Conservation (phyloP, 1,284 basidiomycete species). For the Pascua guehoae region DNA sequence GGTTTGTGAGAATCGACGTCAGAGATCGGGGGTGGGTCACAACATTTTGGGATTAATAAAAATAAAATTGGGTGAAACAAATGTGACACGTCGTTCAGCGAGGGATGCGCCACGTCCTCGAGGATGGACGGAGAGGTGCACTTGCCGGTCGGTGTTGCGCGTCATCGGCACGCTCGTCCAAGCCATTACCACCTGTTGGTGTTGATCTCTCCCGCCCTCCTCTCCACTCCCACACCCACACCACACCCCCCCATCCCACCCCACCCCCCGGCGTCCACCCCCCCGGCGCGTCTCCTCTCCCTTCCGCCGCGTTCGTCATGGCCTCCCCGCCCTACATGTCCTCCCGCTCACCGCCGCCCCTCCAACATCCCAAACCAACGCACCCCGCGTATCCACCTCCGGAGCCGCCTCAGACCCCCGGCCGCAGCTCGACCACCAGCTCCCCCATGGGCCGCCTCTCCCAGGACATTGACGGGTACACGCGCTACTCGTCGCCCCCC, state of each 20-base stretch:
- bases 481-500: conserved; percentile 48
- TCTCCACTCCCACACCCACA: neutral
- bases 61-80: neutral
- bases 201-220: neutral
- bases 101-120: neutral
- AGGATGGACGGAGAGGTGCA: neutral
- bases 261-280: neutral
- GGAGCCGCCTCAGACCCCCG: conserved; percentile 76
- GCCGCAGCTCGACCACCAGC: conserved; percentile 38
- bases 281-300: neutral
- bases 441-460: conserved; percentile 52
- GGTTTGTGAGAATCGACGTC: too few species aligned
- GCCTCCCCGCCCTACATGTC: conserved; percentile 39
- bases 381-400: conserved; percentile 79
- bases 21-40: conserved; percentile 9
- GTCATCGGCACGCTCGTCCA: neutral
- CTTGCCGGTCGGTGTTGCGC: neutral
- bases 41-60: conserved; percentile 17
- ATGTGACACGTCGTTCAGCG: neutral
- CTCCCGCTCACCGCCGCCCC: conserved; percentile 68
- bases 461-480: conserved; percentile 38
- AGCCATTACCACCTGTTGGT: neutral
- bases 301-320: conserved; percentile 17
- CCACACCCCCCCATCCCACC: neutral
- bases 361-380: conserved; percentile 84